Evolutionary conservation across 345 rosid species (phyloP).

Genomic region (Eucalyptus melliodora): DNA sequence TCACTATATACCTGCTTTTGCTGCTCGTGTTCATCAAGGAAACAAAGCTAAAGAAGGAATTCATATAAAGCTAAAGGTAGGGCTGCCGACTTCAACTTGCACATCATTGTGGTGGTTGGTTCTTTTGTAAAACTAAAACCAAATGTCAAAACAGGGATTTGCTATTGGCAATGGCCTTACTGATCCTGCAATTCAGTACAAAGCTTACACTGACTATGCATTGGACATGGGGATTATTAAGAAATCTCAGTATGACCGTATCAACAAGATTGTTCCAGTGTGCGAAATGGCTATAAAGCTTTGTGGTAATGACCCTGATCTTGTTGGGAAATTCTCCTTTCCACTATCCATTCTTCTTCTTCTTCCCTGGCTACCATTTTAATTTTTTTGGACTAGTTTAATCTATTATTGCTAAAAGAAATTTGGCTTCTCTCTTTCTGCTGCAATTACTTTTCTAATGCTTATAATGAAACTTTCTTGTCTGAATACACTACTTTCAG

Average conservation of each 20-base stretch:
- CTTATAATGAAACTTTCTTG: neutral
- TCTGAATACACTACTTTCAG: slow-evolving; percentile 19
- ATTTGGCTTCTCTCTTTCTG: neutral
- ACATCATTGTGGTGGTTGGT: neutral
- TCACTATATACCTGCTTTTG: slow-evolving; percentile 98
- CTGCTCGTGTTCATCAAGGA: slow-evolving; percentile 80
- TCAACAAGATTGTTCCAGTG: slow-evolving; percentile 73
- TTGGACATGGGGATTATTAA: slow-evolving; percentile 74
- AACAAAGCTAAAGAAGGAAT: slow-evolving; percentile 90
- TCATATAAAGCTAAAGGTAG: slow-evolving; percentile 83
- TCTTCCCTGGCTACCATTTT: neutral
- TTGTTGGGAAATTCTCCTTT: neutral
- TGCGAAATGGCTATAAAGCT: slow-evolving; percentile 85
- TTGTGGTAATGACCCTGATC: slow-evolving; percentile 45
- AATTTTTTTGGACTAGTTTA: neutral
- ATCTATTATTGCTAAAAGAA: neutral
- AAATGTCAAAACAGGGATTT: slow-evolving; percentile 55
- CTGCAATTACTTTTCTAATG: neutral
- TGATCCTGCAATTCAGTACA: slow-evolving; percentile 82
- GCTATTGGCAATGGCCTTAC: slow-evolving; percentile 99
- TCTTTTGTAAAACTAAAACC: neutral
- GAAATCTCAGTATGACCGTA: slow-evolving; percentile 36
- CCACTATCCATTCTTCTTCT: neutral
- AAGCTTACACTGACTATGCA: slow-evolving; percentile 96
- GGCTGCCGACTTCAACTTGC: neutral